A percentile compares a stretch with the other conserved stretches of the same genome.
Evolutionary conservation across 2,329 filamentous ascomycete genomes (phyloP).

Genomic region (Pestalotiopsis sp.): DNA sequence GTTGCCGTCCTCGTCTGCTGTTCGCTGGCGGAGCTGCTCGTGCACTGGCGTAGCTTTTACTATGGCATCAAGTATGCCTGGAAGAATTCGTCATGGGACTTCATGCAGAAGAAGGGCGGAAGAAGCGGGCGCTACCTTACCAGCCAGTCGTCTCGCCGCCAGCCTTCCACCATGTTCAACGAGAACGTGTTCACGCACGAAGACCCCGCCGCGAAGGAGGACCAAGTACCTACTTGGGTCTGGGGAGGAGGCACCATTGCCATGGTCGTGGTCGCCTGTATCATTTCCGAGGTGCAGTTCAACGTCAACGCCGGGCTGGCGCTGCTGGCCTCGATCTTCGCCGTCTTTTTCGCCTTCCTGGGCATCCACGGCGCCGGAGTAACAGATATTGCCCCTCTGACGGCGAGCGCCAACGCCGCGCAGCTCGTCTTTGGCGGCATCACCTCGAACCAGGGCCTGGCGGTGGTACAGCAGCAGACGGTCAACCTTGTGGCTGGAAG

Average conservation of each 20-base stretch:
- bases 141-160: constrained; percentile 3
- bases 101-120: constrained; percentile 15
- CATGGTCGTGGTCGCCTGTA: constrained; percentile 52
- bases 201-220: constrained; percentile 13
- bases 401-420: constrained; percentile 68
- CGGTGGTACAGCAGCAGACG: constrained; percentile 55
- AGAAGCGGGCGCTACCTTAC: constrained; percentile 10
- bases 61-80: constrained; percentile 48
- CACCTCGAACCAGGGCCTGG: constrained; percentile 56
- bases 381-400: constrained; percentile 66
- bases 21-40: constrained; percentile 5
- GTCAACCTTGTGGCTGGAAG: constrained; percentile 68
- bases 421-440: constrained; percentile 70
- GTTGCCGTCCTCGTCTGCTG: constrained; percentile 44
- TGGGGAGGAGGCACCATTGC: constrained; percentile 50
- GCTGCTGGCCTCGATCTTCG: constrained; percentile 57
- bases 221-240: constrained; percentile 56
- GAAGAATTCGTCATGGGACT: constrained; percentile 22
- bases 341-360: constrained; percentile 64
- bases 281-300: constrained; percentile 55
- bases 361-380: constrained; percentile 63
- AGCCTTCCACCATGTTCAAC: background rate
- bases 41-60: constrained; percentile 35
- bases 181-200: constrained; percentile 14
- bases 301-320: constrained; percentile 58